These are phyloP conservation scores for Neurospora sp. DNA, from an alignment of 495 filamentous ascomycete species.

Conservation along the genomic window DNA sequence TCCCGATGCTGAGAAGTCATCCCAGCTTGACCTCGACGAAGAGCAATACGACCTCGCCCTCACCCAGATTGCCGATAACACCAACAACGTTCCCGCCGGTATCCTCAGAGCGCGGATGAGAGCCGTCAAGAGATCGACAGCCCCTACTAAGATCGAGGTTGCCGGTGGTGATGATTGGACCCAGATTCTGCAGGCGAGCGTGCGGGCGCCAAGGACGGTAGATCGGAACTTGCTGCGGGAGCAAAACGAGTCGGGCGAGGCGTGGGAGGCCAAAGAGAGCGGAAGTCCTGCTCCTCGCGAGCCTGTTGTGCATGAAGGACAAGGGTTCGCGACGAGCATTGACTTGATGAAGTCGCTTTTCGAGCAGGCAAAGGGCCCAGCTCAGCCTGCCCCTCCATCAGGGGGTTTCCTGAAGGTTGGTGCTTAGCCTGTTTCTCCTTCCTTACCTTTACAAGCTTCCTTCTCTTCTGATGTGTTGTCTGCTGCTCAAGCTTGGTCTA, in stretches of 20 bases:
- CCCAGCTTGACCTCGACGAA: constrained; percentile 18
- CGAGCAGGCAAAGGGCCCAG: constrained; percentile 44
- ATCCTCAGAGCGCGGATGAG: constrained; percentile 45
- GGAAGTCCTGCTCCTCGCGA: constrained; percentile 23
- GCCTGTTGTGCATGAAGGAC: constrained; percentile 35
- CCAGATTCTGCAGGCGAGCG: constrained; percentile 79
- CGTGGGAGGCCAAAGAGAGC: constrained; percentile 25
- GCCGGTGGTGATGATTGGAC: constrained; percentile 65
- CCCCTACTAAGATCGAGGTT: constrained; percentile 50
- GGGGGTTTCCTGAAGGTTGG: constrained; percentile 39
- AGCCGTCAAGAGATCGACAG: constrained; percentile 44
- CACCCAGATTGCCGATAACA: constrained; percentile 25
- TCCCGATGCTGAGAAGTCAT: constrained; percentile 19
- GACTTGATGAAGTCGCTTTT: constrained; percentile 90
- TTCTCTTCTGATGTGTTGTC: constrained; percentile 14
- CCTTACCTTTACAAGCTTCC: constrained; percentile 43
- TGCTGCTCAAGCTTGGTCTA: constrained; percentile 1
- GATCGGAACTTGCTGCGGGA: constrained; percentile 51
- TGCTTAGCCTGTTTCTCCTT: constrained; percentile 54
- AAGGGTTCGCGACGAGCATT: constrained; percentile 65
- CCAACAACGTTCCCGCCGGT: constrained; percentile 37
- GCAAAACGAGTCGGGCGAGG: constrained; percentile 33
- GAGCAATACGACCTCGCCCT: constrained; percentile 38
- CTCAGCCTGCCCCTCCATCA: constrained; percentile 29
- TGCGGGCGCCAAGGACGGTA: constrained; percentile 73